Evolutionary conservation across 495 filamentous ascomycete genomes (phyloP).

Genomic region (Tuber melanosporum): DNA sequence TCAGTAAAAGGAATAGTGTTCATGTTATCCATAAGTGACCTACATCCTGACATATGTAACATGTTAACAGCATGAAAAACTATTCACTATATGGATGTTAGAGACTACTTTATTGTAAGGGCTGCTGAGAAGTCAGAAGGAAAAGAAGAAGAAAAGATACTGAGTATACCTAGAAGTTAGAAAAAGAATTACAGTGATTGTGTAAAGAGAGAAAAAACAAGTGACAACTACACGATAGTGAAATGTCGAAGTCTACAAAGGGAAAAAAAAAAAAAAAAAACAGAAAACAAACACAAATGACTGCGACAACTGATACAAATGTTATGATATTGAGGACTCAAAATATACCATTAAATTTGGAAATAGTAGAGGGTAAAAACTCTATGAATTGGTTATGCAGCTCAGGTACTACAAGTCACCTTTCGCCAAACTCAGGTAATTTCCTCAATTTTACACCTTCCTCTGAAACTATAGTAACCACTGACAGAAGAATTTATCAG

Average conservation of each 20-base stretch:
- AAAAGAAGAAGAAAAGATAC: not conserved
- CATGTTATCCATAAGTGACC: not conserved
- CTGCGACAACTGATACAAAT: too few relatives aligned
- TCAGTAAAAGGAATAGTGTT: not conserved
- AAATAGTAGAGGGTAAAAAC: too few relatives aligned
- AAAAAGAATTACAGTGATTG: not conserved
- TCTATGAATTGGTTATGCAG: too few relatives aligned
- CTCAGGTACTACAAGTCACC: too few relatives aligned
- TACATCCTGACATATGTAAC: not conserved
- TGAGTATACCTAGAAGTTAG: not conserved
- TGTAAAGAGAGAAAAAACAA: not conserved
- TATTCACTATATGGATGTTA: not conserved
- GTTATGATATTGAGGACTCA: too few relatives aligned
- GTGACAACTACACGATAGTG: too few relatives aligned
- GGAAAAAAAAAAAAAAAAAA: too few relatives aligned
- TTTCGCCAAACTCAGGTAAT: too few relatives aligned
- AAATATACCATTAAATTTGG: too few relatives aligned
- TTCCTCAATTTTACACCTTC: too few relatives aligned
- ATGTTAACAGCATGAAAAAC: not conserved
- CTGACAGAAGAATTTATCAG: not conserved
- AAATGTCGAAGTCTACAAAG: not conserved
- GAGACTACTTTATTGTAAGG: not conserved
- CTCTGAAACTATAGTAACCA: too few relatives aligned
- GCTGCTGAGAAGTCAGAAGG: not conserved
- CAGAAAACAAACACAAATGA: too few relatives aligned